Conservation (phyloP, 139 green algal genomes). For the Deuterostichococcus epilithicus region DNA sequence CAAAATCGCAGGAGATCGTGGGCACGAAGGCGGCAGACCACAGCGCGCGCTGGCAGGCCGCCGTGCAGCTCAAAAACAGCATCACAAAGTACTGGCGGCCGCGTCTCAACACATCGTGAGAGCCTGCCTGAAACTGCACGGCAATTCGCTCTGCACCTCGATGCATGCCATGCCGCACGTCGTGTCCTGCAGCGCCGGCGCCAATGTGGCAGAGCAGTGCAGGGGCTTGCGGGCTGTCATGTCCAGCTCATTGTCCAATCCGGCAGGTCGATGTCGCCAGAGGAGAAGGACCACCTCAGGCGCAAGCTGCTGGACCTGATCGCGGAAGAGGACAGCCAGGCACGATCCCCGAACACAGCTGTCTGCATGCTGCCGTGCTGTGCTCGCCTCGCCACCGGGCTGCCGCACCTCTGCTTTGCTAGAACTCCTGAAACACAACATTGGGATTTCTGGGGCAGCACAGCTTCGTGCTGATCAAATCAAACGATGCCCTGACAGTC, state of each 20-base stretch:
- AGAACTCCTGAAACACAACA: background rate
- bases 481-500: background rate
- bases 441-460: background rate
- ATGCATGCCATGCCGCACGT: too few species aligned
- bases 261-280: constrained; percentile 54
- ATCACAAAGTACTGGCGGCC: constrained; percentile 71
- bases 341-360: constrained; percentile 17
- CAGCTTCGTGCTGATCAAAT: background rate
- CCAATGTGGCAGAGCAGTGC: too few species aligned
- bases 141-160: too few species aligned
- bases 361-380: background rate
- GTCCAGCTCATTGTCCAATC: background rate
- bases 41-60: constrained; percentile 79
- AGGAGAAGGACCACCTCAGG: constrained; percentile 81
- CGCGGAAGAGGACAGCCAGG: constrained; percentile 78
- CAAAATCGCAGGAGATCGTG: constrained; percentile 70
- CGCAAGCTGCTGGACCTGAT: constrained; percentile 62
- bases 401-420: background rate
- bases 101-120: background rate
- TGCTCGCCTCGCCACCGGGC: background rate
- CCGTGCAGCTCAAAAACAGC: constrained; percentile 89
- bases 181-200: too few species aligned
- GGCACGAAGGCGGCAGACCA: constrained; percentile 56
- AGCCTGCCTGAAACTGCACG: too few species aligned
- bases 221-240: background rate